Evolutionary conservation across 331 rosid species (phyloP).

Genomic region (Dryas integrifolia): DNA sequence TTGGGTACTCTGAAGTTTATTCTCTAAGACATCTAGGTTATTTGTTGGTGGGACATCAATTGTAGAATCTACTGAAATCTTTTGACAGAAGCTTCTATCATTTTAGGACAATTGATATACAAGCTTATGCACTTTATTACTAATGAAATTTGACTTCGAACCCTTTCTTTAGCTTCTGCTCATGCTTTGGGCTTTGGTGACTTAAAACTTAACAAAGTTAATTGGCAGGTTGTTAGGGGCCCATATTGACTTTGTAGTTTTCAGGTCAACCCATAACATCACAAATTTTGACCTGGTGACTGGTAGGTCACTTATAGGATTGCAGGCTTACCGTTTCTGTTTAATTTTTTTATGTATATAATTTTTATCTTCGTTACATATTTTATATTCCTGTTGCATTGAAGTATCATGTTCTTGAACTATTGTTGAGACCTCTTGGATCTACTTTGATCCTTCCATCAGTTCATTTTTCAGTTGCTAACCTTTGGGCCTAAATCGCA

Average conservation of each 20-base stretch:
- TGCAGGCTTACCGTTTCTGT: neutral
- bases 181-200: no score
- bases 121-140: neutral
- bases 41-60: neutral
- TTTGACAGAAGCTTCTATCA: neutral
- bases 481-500: neutral
- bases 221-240: no score
- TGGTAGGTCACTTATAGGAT: neutral
- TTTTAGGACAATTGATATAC: neutral
- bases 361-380: no score
- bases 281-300: neutral
- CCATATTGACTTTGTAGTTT: no score
- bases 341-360: neutral
- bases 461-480: neutral
- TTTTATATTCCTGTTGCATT: neutral
- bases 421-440: neutral
- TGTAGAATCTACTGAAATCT: neutral
- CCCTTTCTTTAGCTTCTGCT: no score
- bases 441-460: neutral
- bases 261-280: no score
- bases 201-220: no score
- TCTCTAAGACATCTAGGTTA: neutral
- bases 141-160: no score
- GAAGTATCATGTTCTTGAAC: neutral
- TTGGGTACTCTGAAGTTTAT: neutral